A percentile compares a stretch with the other conserved stretches of the same genome.
phyloP scores from a whole-genome alignment of 225 moss, liverwort and hornwort species.

The Thuidium tamariscinum region DNA sequence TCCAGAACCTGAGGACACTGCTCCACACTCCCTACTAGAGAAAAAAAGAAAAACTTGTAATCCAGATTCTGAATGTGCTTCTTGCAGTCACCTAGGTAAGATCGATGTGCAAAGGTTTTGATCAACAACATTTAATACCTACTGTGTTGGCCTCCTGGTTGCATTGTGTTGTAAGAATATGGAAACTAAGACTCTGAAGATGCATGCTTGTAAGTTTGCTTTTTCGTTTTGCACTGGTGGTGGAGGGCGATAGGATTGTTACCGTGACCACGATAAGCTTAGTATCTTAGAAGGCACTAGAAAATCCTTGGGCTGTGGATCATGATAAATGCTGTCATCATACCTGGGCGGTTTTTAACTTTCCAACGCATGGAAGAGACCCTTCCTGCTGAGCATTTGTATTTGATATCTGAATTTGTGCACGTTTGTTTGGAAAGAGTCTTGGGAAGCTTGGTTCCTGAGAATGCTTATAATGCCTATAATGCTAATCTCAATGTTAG shows the following conservation, averaged over 20 bases:
- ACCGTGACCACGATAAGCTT: slow-evolving; percentile 54
- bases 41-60: neutral
- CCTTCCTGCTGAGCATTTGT: neutral
- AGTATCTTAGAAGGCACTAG: slow-evolving; percentile 22
- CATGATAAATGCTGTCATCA: slow-evolving; percentile 68
- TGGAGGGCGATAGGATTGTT: slow-evolving; percentile 54
- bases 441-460: neutral
- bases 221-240: slow-evolving; percentile 36
- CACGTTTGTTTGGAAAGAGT: neutral
- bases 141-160: neutral
- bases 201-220: neutral
- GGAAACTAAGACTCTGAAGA: neutral
- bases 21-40: neutral
- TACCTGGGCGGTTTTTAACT: slow-evolving; percentile 35
- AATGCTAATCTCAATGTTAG: neutral
- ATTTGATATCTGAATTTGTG: neutral
- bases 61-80: neutral
- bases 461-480: neutral
- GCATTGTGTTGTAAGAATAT: neutral
- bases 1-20: neutral
- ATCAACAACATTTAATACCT: neutral
- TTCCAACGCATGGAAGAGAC: neutral
- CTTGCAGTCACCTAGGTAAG: neutral
- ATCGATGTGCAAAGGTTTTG: neutral
- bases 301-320: slow-evolving; percentile 38